Conservation (phyloP, 257 asterid genomes). For the Capsicum pubescens region DNA sequence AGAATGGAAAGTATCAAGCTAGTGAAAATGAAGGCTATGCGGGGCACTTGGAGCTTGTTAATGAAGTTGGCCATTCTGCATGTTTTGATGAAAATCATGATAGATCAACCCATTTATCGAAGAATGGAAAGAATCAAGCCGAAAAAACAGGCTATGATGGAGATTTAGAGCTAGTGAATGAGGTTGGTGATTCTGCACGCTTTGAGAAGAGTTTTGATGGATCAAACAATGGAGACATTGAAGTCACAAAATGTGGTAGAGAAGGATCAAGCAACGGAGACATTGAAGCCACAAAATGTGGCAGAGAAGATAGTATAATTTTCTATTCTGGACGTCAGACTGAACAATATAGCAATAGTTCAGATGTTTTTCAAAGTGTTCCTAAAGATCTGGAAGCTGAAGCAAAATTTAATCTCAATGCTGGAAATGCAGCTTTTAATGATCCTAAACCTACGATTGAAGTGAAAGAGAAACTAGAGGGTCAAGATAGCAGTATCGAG, state of each 20-base stretch:
- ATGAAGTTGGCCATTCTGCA: neutral
- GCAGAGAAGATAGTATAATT: conserved; percentile 26
- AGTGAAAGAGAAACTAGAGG: conserved; percentile 34
- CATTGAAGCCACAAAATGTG: conserved; percentile 30
- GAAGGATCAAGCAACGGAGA: conserved; percentile 36
- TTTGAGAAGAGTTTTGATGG: conserved; percentile 39
- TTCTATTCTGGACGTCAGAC: conserved; percentile 36
- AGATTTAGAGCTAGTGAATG: conserved; percentile 35
- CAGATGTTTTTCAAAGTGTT: conserved; percentile 22
- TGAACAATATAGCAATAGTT: conserved; percentile 28
- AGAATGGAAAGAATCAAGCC: conserved; percentile 30
- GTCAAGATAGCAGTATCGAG: conserved; percentile 34
- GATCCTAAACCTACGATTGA: conserved; percentile 32
- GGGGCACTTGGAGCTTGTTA: conserved; percentile 23
- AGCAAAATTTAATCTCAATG: conserved; percentile 31
- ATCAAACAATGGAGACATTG: conserved; percentile 36
- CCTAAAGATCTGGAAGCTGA: conserved; percentile 35
- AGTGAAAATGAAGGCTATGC: conserved; percentile 1
- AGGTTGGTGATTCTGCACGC: conserved; percentile 34
- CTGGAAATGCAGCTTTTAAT: conserved; percentile 30
- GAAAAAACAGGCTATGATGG: conserved; percentile 45
- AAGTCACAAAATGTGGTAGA: conserved; percentile 23
- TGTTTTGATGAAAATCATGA: neutral
- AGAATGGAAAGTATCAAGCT: conserved; percentile 11
- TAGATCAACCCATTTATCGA: neutral